Base-by-base conservation (phyloP, 441 rosid species). In the Euphorbia neoarborescens region DNA sequence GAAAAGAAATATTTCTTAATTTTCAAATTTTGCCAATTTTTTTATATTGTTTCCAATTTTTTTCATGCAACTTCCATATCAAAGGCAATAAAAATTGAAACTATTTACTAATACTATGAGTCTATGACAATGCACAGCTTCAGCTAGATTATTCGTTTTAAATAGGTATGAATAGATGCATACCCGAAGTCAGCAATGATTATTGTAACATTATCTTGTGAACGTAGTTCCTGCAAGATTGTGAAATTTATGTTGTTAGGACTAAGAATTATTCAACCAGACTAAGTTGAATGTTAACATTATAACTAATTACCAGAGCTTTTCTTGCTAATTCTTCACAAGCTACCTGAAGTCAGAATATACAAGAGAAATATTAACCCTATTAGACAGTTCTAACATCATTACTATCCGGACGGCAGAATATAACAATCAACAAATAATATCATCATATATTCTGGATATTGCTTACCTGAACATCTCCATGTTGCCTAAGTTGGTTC, bases 161-260 rank as follows among this genome's bases (percentile, higher is more conserved):
- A 38, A 38, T 51, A 22, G 46, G 37, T 67, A 51, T 25, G 53
- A 72, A 62, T 15, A 72, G 30, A 42, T 54, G 68, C 82, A 13
- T 87, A 91, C 98, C 98, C 98, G 69, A 91, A 77, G 78, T 94
- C 97, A 37, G 98, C 97, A 30, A 91, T 87, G 69, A 88, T 72
- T 77, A 91, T 84, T 80, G 94, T 94, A 66, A 94, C 68, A 68
- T 94, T 94, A 78, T 91, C 97, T 80, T 89, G 87, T 70, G 98
- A 87, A 50, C 79, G 79, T 20, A 81, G 88, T 66, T 94, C 93
- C 97, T 93, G 91, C 78, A 81, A 66, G 13, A 75, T 13, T 54
- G 56, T 61, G 15, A 58, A 71, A 75, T 72, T 51, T 56, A 22
- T 40, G 27, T 38, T 70, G 64, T 60, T 60, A 30, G 64, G 17